Evolutionary conservation across 352 stramenopile genomes (phyloP).

Genomic region (Phytopythium ostracodes): DNA sequence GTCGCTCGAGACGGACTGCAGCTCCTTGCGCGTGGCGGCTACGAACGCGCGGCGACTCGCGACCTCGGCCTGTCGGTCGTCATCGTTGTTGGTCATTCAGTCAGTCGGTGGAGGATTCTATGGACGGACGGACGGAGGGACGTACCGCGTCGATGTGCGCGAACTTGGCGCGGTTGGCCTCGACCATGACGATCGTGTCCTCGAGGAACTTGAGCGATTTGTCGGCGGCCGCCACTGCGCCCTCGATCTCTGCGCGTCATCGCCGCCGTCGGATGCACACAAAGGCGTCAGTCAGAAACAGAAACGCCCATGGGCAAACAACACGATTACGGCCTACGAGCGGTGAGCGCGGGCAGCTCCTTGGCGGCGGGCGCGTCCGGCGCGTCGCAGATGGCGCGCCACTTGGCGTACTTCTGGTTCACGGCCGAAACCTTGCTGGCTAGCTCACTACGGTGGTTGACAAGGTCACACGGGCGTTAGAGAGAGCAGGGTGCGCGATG

Average conservation of each 20-base stretch:
- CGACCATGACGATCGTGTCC: constrained; percentile 80
- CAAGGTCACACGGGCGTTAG: too few relatives aligned
- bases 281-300: too few relatives aligned
- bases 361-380: constrained; percentile 38
- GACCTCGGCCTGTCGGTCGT: constrained; percentile 47
- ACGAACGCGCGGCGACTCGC: constrained; percentile 70
- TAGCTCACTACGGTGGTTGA: constrained; percentile 48
- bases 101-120: too few relatives aligned
- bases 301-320: too few relatives aligned
- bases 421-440: constrained; percentile 74
- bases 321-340: constrained; percentile 25
- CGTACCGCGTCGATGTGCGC: constrained; percentile 73
- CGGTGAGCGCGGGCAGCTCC: constrained; percentile 52
- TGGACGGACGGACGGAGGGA: too few relatives aligned
- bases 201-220: constrained; percentile 81
- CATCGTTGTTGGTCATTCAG: too few relatives aligned
- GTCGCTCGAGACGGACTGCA: constrained; percentile 51
- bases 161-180: constrained; percentile 75
- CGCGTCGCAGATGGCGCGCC: constrained; percentile 48
- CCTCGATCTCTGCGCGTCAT: constrained; percentile 44
- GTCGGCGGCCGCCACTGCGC: constrained; percentile 45
- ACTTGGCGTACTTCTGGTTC: constrained; percentile 64
- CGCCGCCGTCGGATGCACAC: too few relatives aligned
- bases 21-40: constrained; percentile 44
- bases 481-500: too few relatives aligned